Conservation (phyloP, 352 stramenopile species). For the Phytophthora lateralis region DNA sequence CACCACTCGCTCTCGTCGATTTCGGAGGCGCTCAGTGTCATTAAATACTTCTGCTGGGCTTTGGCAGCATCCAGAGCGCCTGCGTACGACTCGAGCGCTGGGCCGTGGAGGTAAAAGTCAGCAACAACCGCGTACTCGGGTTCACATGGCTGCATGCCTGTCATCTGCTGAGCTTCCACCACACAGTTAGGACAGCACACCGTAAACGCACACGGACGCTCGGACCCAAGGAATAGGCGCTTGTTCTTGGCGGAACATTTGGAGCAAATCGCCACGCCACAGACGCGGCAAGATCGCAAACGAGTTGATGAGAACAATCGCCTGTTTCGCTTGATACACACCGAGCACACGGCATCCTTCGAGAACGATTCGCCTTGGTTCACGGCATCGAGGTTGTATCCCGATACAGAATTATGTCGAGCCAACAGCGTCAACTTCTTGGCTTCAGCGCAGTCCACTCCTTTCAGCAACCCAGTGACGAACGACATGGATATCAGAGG, state of each 20-base stretch:
- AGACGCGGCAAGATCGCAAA: constrained; percentile 30
- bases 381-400: constrained; percentile 29
- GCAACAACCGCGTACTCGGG: constrained; percentile 25
- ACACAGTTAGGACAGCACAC: constrained; percentile 44
- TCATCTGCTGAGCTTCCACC: constrained; percentile 40
- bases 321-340: constrained; percentile 38
- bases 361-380: constrained; percentile 17
- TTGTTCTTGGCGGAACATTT: constrained; percentile 40
- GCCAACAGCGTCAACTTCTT: constrained; percentile 63
- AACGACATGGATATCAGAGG: constrained; percentile 44
- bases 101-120: constrained; percentile 31
- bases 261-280: constrained; percentile 31
- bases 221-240: constrained; percentile 26
- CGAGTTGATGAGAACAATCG: constrained; percentile 24
- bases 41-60: constrained; percentile 11
- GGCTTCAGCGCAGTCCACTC: constrained; percentile 49
- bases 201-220: constrained; percentile 19
- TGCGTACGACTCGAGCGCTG: constrained; percentile 24
- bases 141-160: constrained; percentile 20
- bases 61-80: constrained; percentile 15
- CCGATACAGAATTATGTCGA: constrained; percentile 27
- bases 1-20: constrained; percentile 30
- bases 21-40: constrained; percentile 22
- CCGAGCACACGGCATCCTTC: constrained; percentile 30
- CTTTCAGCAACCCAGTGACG: constrained; percentile 39